A percentile compares a stretch with the other conserved stretches of the same genome.
phyloP scores from a whole-genome alignment of 345 rosid genomes.

The Abelmoschus esculentus region DNA sequence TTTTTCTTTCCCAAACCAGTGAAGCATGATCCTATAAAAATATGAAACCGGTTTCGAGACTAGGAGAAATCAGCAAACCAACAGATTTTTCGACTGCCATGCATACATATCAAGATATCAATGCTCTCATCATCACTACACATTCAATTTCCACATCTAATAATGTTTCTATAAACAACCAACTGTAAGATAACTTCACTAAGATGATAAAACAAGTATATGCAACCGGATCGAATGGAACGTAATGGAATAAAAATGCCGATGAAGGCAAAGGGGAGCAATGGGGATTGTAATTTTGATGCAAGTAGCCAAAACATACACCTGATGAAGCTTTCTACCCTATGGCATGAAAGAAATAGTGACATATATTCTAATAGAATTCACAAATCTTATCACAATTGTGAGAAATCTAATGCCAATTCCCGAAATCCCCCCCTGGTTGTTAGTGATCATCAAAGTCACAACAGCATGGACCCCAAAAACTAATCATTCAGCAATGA shows the following conservation, averaged over 20 bases:
- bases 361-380: background rate
- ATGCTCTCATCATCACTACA: background rate
- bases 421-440: background rate
- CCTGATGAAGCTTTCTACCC: background rate
- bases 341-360: background rate
- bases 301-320: background rate
- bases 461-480: conserved; percentile 9
- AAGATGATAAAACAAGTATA: background rate
- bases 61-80: no score
- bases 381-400: conserved; percentile 3
- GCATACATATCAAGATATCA: background rate
- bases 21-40: no score
- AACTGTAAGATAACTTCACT: background rate
- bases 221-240: background rate
- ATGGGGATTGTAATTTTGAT: background rate
- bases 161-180: background rate
- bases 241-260: no score
- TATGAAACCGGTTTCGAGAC: no score
- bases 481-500: conserved; percentile 20
- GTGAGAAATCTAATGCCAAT: conserved; percentile 3
- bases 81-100: background rate
- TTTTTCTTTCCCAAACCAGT: no score
- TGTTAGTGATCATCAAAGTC: conserved; percentile 13
- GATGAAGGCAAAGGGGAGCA: background rate
- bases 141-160: background rate